phyloP scores from a whole-genome alignment of 768 basidiomycete species.

The Glaciozyma martinii region DNA sequence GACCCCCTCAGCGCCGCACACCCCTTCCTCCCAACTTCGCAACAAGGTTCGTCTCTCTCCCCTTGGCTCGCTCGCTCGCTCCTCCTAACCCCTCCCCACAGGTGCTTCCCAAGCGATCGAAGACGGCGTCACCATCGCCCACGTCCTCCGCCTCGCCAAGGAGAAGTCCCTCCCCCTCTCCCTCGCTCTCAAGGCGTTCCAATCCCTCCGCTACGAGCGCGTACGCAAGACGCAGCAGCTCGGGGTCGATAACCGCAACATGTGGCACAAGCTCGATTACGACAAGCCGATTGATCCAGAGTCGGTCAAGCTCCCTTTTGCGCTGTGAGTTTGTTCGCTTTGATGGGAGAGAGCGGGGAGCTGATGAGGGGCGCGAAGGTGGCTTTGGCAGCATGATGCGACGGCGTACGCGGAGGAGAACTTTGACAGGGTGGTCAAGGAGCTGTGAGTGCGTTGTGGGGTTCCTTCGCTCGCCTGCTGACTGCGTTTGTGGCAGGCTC shows the following conservation, averaged over 20 bases:
- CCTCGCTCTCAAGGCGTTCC: slow-evolving; percentile 8
- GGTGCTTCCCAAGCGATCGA: slow-evolving; percentile 34
- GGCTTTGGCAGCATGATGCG: slow-evolving; percentile 9
- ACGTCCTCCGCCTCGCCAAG: slow-evolving; percentile 31
- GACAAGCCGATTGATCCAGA: slow-evolving; percentile 4
- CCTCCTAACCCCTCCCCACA: no score
- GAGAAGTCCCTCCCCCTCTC: slow-evolving; percentile 18
- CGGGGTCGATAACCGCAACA: slow-evolving; percentile 4
- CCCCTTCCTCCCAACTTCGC: slow-evolving; percentile 34
- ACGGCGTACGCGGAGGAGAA: slow-evolving; percentile 1
- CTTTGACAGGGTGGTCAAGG: neutral
- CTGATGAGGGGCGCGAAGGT: neutral
- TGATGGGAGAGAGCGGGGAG: neutral
- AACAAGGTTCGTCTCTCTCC: no score
- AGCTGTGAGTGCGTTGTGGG: neutral
- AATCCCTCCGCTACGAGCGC: slow-evolving; percentile 12
- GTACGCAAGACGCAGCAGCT: slow-evolving; percentile 11
- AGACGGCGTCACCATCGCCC: slow-evolving; percentile 34
- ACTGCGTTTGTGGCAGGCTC: no score
- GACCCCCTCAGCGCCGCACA: no score
- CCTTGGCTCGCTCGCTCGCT: no score
- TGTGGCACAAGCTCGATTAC: slow-evolving; percentile 15
- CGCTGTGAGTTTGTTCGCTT: neutral
- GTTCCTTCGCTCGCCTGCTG: no score
- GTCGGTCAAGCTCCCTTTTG: slow-evolving; percentile 3